These are phyloP conservation scores for Pseudognaphalium luteoalbum DNA, from an alignment of 129 eudicot species.

Conservation along the genomic window DNA sequence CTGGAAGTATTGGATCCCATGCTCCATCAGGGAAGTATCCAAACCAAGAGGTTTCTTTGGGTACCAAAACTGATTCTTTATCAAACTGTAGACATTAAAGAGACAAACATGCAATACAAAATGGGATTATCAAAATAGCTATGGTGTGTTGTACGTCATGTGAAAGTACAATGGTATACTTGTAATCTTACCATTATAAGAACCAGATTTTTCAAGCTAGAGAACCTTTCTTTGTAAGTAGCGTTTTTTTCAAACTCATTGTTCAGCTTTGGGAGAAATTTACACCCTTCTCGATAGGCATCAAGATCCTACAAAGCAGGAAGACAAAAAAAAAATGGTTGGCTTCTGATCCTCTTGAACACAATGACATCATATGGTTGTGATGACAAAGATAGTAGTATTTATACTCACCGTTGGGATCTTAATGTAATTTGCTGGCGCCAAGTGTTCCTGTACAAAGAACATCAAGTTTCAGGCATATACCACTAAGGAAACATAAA, in stretches of 20 bases:
- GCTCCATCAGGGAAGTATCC: conserved; percentile 77
- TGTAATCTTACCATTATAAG: conserved; percentile 70
- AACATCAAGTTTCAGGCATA: conserved; percentile 15
- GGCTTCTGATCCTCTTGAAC: background rate
- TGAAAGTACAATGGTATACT: background rate
- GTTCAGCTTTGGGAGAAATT: conserved; percentile 73
- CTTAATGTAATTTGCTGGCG: conserved; percentile 75
- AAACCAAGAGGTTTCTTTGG: conserved; percentile 80
- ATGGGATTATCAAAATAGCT: background rate
- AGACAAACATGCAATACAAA: background rate
- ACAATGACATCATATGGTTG: conserved; percentile 12
- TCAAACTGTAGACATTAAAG: conserved; percentile 49
- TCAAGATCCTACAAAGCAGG: conserved; percentile 49
- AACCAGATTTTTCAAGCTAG: conserved; percentile 76
- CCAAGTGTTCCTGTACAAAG: conserved; percentile 61
- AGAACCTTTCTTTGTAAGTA: conserved; percentile 67
- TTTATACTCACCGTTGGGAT: conserved; percentile 80
- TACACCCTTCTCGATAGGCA: conserved; percentile 56
- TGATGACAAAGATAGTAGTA: background rate
- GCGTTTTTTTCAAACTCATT: conserved; percentile 60
- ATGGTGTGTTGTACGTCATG: conserved; percentile 12
- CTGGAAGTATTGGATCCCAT: conserved; percentile 56
- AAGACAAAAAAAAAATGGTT: background rate
- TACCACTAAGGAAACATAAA: background rate
- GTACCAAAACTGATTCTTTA: conserved; percentile 62